These are phyloP conservation scores for Hyphodiscus hymeniophilus DNA, from an alignment of 495 filamentous ascomycete genomes.

Conservation along the genomic window DNA sequence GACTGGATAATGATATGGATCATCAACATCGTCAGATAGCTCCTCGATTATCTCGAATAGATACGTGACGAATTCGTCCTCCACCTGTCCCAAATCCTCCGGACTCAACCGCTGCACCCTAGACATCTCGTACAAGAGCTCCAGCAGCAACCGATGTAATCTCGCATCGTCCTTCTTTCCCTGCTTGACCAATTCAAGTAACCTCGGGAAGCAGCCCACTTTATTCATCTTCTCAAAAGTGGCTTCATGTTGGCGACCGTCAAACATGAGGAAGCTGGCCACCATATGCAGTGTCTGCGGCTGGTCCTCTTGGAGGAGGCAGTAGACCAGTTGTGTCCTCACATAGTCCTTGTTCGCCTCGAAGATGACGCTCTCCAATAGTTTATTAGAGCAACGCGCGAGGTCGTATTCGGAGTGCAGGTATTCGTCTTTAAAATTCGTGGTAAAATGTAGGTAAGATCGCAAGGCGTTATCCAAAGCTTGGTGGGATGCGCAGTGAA, in stretches of 20 bases:
- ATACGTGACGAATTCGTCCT: conserved; percentile 77
- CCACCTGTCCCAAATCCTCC: conserved; percentile 71
- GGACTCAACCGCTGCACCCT: conserved; percentile 74
- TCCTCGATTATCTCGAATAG: conserved; percentile 86
- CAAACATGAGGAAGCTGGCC: conserved; percentile 80
- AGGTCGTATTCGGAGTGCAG: conserved; percentile 79
- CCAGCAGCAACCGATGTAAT: conserved; percentile 73
- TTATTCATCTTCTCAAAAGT: conserved; percentile 81
- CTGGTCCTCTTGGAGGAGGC: conserved; percentile 86
- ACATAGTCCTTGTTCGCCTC: conserved; percentile 71
- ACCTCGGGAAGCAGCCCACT: conserved; percentile 72
- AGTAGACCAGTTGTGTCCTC: conserved; percentile 86
- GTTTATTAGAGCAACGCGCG: conserved; percentile 71
- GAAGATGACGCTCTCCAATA: conserved; percentile 72
- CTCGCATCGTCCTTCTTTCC: conserved; percentile 54
- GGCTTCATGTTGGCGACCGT: conserved; percentile 69
- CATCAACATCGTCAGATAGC: conserved; percentile 78
- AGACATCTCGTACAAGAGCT: conserved; percentile 95
- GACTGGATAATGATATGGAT: conserved; percentile 94
- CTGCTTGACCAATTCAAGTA: conserved; percentile 72
- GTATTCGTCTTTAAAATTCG: conserved; percentile 74
- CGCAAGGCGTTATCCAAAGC: conserved; percentile 82
- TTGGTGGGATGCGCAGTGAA: conserved; percentile 63
- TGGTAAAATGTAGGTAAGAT: conserved; percentile 70
- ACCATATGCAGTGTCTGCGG: conserved; percentile 69